Base-by-base conservation (phyloP, 768 basidiomycete species). In the Dendrothele bispora region DNA sequence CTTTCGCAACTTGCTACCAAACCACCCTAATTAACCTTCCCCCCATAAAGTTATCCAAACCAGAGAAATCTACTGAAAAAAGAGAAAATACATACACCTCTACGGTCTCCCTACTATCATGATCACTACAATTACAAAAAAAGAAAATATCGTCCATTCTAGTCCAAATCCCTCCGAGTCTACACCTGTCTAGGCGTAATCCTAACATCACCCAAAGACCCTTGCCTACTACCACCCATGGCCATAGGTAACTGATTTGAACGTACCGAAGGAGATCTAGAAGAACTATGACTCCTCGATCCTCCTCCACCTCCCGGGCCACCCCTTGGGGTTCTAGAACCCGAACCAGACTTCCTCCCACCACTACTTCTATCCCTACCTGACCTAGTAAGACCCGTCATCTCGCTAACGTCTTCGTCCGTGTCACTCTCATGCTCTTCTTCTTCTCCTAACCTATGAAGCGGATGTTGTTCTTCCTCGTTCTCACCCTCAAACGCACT, bases 401-500 rank as follows among this genome's bases (percentile, higher is more conserved):
- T 67, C 61, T 83, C 75, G 64, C 78, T 71, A 48, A 63, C 72
- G 62, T 75, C 66, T 27, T 73, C 74, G 28, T 77, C 77, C 45
- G 74, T 73, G 35, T 82, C 80, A 39, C 83, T 74, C 39, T 82
- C 81, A 40, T 83, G 84, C 40, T 83, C 85, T 70, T 93, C 91
- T 26, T 32, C 52, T 22, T 43, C 56, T 14, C 55, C 65, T 34
- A 22, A 10, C n/a, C 30, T 32, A 32, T n/a, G 30, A n/a, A n/a
- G 30, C n/a, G 30, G 10, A n/a, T 10, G 10, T 10, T 32, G 10
- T 30, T 51, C 50, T 47, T 74, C 78, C 22, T 72, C 72, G 40
- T n/a, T n/a, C n/a, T n/a, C n/a, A n/a, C 77, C 82, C 46, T 86
- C 89, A 56, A 88, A 92, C 11, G 90, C 77, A 61, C 78, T 83